Evolutionary conservation across 2,329 filamentous ascomycete species (phyloP).

Genomic region (Calycina herbarum): DNA sequence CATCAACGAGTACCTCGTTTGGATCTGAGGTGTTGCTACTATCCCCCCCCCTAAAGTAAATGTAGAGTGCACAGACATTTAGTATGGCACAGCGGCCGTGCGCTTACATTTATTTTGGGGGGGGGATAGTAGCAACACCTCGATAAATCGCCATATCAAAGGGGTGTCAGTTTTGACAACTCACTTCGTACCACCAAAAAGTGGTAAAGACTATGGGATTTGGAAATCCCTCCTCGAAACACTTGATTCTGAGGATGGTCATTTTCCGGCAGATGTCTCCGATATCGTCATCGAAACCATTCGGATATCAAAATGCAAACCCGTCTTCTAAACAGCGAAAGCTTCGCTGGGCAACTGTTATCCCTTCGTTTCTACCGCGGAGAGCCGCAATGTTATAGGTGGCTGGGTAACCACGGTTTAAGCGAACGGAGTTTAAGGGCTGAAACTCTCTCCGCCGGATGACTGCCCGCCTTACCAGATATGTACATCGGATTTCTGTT

Average conservation of each 20-base stretch:
- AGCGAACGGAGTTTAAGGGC: neutral
- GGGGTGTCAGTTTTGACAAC: neutral
- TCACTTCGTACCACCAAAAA: neutral
- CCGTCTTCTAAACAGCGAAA: too few species aligned
- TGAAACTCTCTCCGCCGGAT: neutral
- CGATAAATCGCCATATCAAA: too few species aligned
- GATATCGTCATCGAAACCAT: neutral
- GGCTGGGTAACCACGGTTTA: neutral
- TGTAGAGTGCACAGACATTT: too few species aligned
- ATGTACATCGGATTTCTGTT: too few species aligned
- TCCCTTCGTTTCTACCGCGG: neutral
- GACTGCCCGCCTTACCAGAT: neutral
- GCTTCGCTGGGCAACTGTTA: neutral
- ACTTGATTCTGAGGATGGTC: too few species aligned
- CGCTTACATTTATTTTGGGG: too few species aligned
- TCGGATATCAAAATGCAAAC: neutral
- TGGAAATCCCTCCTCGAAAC: too few species aligned
- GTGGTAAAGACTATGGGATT: neutral
- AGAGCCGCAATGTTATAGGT: neutral
- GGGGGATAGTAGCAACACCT: neutral
- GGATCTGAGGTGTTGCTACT: neutral
- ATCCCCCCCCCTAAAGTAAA: too few species aligned
- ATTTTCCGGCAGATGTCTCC: neutral
- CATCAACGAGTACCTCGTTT: neutral
- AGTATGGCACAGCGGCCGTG: too few species aligned